These are phyloP conservation scores for Phytomonas serpens DNA, from an alignment of 208 protist species.

Conservation along the genomic window DNA sequence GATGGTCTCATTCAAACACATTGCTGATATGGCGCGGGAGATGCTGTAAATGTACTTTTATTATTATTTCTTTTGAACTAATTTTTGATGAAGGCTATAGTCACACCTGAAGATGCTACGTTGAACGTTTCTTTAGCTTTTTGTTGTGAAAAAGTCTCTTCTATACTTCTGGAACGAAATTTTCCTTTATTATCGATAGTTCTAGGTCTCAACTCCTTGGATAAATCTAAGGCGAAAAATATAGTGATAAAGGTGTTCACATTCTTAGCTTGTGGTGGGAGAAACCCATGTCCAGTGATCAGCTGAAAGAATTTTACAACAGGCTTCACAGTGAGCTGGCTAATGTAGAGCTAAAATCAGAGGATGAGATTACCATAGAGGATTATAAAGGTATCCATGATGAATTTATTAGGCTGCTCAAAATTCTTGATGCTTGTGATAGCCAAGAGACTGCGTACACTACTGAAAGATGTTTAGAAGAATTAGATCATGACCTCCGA, in stretches of 20 bases:
- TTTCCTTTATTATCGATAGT: background rate
- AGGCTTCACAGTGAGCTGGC: background rate
- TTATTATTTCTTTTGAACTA: constrained; percentile 9
- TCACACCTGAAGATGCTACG: background rate
- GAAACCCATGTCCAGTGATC: background rate
- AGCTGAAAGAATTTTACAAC: background rate
- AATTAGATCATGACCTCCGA: background rate
- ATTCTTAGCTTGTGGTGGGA: background rate
- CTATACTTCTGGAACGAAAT: background rate
- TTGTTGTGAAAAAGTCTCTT: background rate
- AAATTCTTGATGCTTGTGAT: background rate
- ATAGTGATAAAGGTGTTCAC: background rate
- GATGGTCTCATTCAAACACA: background rate
- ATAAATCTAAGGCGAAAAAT: background rate
- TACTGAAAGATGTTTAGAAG: background rate
- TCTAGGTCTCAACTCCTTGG: background rate
- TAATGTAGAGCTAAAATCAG: background rate
- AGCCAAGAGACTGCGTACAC: background rate
- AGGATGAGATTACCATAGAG: background rate
- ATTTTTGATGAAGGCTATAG: constrained; percentile 5
- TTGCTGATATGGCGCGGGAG: background rate
- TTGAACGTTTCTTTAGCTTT: background rate
- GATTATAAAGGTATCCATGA: background rate
- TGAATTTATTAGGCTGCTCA: background rate
- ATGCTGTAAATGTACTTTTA: constrained; percentile 10